Evolutionary conservation across 768 basidiomycete species (phyloP), one percentile per base, ranked within the genome.

Genomic region (Rhodosporidiobolus odoratus): DNA sequence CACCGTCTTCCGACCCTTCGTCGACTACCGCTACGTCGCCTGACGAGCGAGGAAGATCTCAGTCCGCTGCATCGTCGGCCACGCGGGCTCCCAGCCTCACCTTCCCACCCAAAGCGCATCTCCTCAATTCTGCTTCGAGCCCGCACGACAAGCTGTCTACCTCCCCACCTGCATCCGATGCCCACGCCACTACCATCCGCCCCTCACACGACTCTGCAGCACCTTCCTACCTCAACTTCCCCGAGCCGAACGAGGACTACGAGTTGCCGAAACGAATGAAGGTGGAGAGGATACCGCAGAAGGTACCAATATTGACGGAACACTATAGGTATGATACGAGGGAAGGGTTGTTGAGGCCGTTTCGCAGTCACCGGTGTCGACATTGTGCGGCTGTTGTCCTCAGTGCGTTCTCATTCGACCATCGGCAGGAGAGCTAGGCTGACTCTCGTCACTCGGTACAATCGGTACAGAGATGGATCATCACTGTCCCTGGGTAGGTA

Each of bases 391-490:
- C 54, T 15, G 58, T 70, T 34, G 69, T 74, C 0, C 52, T 74
- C 7, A 70, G 73, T 70, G 58, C 60, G 73, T 61, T 15, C 2
- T 7, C 25, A 17, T 19, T 8, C 4, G n/a, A 1, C 48, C n/a
- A 9, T 50, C 48, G 12, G 12, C n/a, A 10, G 12, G 9, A 8
- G 48, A 30, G 16, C 17, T 9, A 4, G 3, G 16, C 62, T 62
- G 16, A 63, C 45, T 6, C 21, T 2, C 30, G 5, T 8, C 13
- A 2, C 21, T 0, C 27, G n/a, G 23, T 13, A n/a, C n/a, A n/a
- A n/a, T n/a, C n/a, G 4, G 15, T 17, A 52, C 56, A 73, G 72
- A 62, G 58, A 73, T 73, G 72, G 72, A 73, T 43, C 72, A 73
- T 21, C 72, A 73, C 57, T 73, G 72, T 32, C 72, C 72, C 0